Evolutionary conservation across 1,139 yeast species (phyloP).

Genomic region (Debaryomyces udenii): DNA sequence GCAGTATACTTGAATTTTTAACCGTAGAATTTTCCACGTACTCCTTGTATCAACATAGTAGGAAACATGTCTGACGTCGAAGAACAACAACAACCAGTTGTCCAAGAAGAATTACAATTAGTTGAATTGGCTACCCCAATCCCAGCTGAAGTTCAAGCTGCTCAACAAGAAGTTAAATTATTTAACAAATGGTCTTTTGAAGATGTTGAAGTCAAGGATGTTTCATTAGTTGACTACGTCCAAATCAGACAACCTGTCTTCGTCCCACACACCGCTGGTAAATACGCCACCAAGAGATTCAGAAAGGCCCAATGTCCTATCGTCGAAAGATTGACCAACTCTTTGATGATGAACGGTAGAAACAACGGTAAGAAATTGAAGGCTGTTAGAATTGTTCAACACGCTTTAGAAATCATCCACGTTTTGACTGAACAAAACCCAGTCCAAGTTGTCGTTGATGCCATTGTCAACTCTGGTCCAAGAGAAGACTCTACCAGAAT

Average conservation of each 20-base stretch:
- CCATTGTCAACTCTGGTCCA: slow-evolving; percentile 99
- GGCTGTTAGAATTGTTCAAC: slow-evolving; percentile 99
- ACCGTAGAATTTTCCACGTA: slow-evolving; percentile 7
- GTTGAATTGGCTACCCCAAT: slow-evolving; percentile 91
- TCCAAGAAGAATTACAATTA: slow-evolving; percentile 74
- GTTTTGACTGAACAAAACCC: slow-evolving; percentile 99
- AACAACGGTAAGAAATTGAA: slow-evolving; percentile 99
- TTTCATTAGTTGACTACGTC: slow-evolving; percentile 97
- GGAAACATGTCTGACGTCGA: slow-evolving; percentile 55
- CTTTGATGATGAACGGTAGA: slow-evolving; percentile 99
- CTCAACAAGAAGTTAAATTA: slow-evolving; percentile 94
- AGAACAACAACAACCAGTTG: slow-evolving; percentile 56
- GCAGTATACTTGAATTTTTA: slow-evolving; percentile 4
- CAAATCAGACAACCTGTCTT: slow-evolving; percentile 98
- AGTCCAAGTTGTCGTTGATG: slow-evolving; percentile 98
- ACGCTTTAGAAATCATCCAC: slow-evolving; percentile 96
- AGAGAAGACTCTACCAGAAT: slow-evolving; percentile 99
- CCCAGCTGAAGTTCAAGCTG: slow-evolving; percentile 96
- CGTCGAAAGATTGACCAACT: slow-evolving; percentile 98
- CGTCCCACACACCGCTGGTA: slow-evolving; percentile 99
- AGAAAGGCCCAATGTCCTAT: slow-evolving; percentile 99
- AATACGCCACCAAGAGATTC: slow-evolving; percentile 99
- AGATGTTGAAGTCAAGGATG: slow-evolving; percentile 96
- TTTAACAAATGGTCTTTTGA: slow-evolving; percentile 99
- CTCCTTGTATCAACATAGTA: slow-evolving; percentile 12